Base-by-base conservation (phyloP, 148 eudicot genomes). In the Linanthus parryae region DNA sequence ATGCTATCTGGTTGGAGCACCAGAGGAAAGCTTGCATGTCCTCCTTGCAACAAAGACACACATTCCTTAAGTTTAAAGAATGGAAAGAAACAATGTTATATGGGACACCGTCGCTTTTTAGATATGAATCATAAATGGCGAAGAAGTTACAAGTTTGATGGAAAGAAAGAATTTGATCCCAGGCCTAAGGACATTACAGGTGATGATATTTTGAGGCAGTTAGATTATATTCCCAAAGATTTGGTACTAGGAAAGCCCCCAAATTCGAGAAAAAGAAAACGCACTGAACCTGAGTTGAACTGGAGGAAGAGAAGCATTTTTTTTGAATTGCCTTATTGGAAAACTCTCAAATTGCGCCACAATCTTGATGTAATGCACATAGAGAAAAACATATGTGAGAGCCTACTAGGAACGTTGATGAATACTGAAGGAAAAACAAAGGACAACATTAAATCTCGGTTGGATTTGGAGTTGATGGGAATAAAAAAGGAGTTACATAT, bases 351-450 rank as follows among this genome's bases (percentile, higher is more conserved):
- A 14, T 11, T 37, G 15, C 41, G 12, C 3, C 41, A 37, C 15
- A 37, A 37, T 37, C 39, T 53, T 2, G 63, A 66, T 30, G 43
- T 44, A 5, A 62, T 52, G 52, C 61, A 61, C 35, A 55, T 54
- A 8, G 60, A 54, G 19, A 60, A 67, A 2, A 52, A 62, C 22
- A 34, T 69, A 0, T 52, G 55, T 17, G 73, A 69, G 3, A 52
- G 35, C 24, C 31, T 69, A 0, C 0, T 52, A 1, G 58, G 58
- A 0, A 59, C 62, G 11, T 16, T 64, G 27, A 21, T 70, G 29
- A 20, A 48, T 13, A 29, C 56, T 8, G 35, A 34, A 0, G 54
- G 64, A 5, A 69, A 70, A 7, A 56, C 41, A 0, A 72, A 72
- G 31, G 71, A 66, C 22, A 54, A 33, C 0, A 10, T 33, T 4